These are phyloP conservation scores for Elsinoe ampelina DNA, from an alignment of 2,329 filamentous ascomycete genomes.

Conservation along the genomic window DNA sequence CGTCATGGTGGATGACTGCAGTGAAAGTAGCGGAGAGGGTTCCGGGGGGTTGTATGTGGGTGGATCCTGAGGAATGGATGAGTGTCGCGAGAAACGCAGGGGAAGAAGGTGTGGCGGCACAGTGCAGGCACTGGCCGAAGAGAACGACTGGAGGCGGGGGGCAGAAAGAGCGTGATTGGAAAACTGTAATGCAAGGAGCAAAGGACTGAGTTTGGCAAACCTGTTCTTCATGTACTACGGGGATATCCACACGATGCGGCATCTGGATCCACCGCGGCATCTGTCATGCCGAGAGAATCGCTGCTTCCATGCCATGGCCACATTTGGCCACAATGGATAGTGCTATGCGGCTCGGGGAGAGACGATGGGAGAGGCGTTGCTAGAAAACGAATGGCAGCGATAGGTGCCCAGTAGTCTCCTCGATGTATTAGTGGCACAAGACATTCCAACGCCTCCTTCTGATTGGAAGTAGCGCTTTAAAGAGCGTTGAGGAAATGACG, in stretches of 20 bases:
- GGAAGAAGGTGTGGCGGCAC: neutral
- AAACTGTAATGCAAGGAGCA: neutral
- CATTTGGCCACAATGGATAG: neutral
- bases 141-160: slow-evolving; percentile 5
- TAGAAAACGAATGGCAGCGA: neutral
- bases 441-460: neutral
- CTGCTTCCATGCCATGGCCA: neutral
- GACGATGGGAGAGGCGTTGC: neutral
- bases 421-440: neutral
- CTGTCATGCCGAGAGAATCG: neutral
- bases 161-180: neutral
- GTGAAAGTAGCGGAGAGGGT: neutral
- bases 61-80: neutral
- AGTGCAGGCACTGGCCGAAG: neutral
- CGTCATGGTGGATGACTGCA: neutral
- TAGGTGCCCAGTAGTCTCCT: neutral
- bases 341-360: neutral
- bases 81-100: neutral
- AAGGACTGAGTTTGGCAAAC: neutral
- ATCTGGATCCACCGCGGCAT: neutral
- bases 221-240: neutral
- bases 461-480: neutral
- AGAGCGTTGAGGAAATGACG: slow-evolving; percentile 4
- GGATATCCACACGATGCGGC: neutral
- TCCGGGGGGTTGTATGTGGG: neutral